These are phyloP conservation scores for Scutellaria minor DNA, from an alignment of 257 asterid species.

Conservation along the genomic window DNA sequence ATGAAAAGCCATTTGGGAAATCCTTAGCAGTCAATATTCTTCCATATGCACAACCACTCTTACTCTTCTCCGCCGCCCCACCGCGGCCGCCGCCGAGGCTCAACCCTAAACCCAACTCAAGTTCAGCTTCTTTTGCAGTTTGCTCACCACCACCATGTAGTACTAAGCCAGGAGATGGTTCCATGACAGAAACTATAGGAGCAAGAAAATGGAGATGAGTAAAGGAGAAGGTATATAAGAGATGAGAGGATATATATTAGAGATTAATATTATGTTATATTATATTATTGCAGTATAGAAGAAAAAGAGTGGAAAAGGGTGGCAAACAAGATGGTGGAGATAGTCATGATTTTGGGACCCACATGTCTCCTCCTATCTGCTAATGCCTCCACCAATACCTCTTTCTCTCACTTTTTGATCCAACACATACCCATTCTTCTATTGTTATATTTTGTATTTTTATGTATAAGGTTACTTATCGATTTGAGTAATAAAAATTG, in stretches of 20 bases:
- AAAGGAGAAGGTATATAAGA: not conserved
- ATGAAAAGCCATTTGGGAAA: slow-evolving; percentile 62
- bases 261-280: too few relatives aligned
- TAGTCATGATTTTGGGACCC: slow-evolving; percentile 65
- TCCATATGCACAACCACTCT: slow-evolving; percentile 46
- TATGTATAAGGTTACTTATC: not conserved
- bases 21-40: slow-evolving; percentile 89
- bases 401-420: slow-evolving; percentile 22
- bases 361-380: slow-evolving; percentile 46
- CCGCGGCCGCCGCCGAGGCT: slow-evolving; percentile 51
- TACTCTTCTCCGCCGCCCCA: slow-evolving; percentile 36
- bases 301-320: slow-evolving; percentile 14
- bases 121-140: slow-evolving; percentile 41
- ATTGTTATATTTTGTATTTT: too few relatives aligned
- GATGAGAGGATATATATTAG: not conserved
- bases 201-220: slow-evolving; percentile 14
- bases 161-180: slow-evolving; percentile 50
- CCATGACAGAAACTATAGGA: slow-evolving; percentile 47
- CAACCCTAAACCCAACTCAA: slow-evolving; percentile 76
- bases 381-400: slow-evolving; percentile 55
- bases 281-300: not conserved
- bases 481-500: too few relatives aligned
- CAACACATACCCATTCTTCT: slow-evolving; percentile 8
- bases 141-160: slow-evolving; percentile 29
- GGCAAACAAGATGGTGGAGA: slow-evolving; percentile 56